Conservation (phyloP, 169 alveolate species). For the Amoebophrya sp. region DNA sequence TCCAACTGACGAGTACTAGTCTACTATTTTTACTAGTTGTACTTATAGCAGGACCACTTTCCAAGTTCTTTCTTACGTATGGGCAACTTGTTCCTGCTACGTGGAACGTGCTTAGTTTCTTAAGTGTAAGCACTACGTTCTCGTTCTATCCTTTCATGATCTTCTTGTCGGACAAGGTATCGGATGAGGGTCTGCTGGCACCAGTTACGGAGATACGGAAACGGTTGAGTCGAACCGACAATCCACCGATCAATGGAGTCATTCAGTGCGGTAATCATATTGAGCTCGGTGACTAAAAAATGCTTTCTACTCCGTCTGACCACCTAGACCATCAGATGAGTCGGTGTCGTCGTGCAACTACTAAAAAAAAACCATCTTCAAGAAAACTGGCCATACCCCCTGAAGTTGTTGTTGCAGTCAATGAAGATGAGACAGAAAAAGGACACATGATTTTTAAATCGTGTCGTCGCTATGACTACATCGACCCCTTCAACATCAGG, state of each 20-base stretch:
- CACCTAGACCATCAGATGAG: no score
- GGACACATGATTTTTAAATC: no score
- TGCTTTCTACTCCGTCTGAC: no score
- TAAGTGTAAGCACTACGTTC: not conserved
- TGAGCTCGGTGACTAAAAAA: not conserved
- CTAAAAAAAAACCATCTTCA: not conserved
- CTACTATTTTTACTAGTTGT: not conserved
- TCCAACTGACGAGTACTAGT: not conserved
- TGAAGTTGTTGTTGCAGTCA: not conserved
- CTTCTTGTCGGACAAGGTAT: not conserved
- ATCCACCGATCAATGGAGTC: not conserved
- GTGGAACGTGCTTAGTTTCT: not conserved
- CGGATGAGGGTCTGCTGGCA: not conserved
- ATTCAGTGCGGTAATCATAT: not conserved
- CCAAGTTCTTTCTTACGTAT: not conserved
- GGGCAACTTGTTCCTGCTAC: not conserved
- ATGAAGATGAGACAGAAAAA: not conserved
- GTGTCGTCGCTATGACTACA: not conserved
- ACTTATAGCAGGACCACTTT: not conserved
- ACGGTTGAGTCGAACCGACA: not conserved
- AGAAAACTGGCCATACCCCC: not conserved
- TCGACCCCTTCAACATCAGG: not conserved
- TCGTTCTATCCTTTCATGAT: not conserved
- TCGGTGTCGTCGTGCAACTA: not conserved
- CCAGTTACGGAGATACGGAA: not conserved